Conservation (phyloP, 148 eudicot species). For the Nepenthes mirabilis region DNA sequence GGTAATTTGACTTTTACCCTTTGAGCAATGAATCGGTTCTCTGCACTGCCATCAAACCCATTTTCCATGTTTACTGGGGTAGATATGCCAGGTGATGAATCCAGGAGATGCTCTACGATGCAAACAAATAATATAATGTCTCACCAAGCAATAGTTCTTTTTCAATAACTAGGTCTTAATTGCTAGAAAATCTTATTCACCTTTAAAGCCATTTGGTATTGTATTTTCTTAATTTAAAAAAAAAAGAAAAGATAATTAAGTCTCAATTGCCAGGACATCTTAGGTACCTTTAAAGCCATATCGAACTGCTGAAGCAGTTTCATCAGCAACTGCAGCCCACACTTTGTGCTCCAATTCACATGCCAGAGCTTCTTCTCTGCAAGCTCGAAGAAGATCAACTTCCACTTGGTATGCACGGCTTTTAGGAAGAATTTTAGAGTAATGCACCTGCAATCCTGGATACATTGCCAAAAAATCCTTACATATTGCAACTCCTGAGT, state of each 20-base stretch:
- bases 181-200: slow-evolving; percentile 11
- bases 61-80: slow-evolving; percentile 16
- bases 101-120: slow-evolving; percentile 41
- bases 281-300: slow-evolving; percentile 77
- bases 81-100: slow-evolving; percentile 28
- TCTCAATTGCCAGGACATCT: too few relatives aligned
- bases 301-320: slow-evolving; percentile 94
- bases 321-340: slow-evolving; percentile 95
- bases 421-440: slow-evolving; percentile 62
- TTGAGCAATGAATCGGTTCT: slow-evolving; percentile 20
- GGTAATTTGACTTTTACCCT: slow-evolving; percentile 81
- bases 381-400: slow-evolving; percentile 76
- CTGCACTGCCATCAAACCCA: slow-evolving; percentile 11
- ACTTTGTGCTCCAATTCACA: slow-evolving; percentile 57
- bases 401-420: slow-evolving; percentile 89
- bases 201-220: slow-evolving; percentile 53
- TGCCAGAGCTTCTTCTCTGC: slow-evolving; percentile 44
- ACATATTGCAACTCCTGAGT: slow-evolving; percentile 52
- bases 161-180: background rate
- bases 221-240: too few relatives aligned
- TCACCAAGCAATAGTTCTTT: background rate
- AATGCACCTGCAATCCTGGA: slow-evolving; percentile 49
- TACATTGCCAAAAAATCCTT: slow-evolving; percentile 53
- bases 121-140: background rate
- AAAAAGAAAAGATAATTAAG: background rate